Conservation (phyloP, 495 filamentous ascomycete species). For the Collariella sp. region DNA sequence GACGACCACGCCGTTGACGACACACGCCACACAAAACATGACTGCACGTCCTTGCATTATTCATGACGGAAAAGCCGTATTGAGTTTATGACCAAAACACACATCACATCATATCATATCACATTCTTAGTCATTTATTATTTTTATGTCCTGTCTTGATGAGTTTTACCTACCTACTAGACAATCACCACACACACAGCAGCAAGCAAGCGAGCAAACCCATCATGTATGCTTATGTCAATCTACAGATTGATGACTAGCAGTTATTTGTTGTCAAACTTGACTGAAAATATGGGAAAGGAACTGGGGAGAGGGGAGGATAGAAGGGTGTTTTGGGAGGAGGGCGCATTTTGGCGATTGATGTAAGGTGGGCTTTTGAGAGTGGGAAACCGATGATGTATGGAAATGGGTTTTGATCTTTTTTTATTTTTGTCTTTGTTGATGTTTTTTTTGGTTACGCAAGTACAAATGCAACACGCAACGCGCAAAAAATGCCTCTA, state of each 20-base stretch:
- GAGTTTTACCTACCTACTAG: neutral
- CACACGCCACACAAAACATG: too few relatives aligned
- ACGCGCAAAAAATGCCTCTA: neutral
- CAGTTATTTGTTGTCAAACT: slow-evolving; percentile 1
- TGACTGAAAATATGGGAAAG: neutral
- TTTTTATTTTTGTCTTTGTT: slow-evolving; percentile 1
- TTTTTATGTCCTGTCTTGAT: neutral
- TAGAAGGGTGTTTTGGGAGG: neutral
- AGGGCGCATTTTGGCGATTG: neutral
- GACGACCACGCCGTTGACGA: slow-evolving; percentile 7
- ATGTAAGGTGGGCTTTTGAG: neutral
- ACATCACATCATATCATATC: too few relatives aligned
- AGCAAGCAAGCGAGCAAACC: neutral
- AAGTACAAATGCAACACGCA: neutral
- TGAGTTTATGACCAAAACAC: slow-evolving; percentile 9
- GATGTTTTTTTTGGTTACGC: neutral
- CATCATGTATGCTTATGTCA: neutral
- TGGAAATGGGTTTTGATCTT: neutral
- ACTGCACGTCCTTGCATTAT: slow-evolving; percentile 19
- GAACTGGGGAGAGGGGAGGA: neutral
- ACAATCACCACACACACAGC: neutral
- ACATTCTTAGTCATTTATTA: too few relatives aligned
- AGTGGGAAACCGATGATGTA: neutral
- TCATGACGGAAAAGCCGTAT: slow-evolving; percentile 13
- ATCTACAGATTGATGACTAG: slow-evolving; percentile 5